Conservation (phyloP, 2,329 filamentous ascomycete species). For the Trichoderma sp. region DNA sequence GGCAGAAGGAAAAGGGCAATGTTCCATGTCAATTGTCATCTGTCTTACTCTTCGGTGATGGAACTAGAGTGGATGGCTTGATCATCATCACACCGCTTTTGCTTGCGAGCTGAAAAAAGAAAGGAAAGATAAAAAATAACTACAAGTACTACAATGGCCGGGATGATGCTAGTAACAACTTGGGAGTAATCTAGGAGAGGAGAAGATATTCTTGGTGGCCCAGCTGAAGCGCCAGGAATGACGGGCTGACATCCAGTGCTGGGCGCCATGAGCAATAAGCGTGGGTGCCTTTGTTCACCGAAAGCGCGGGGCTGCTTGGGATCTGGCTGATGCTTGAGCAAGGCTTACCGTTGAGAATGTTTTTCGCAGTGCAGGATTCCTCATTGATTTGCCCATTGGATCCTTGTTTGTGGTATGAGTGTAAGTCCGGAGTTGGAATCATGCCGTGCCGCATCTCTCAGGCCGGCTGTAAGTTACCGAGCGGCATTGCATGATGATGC, state of each 20-base stretch:
- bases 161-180: conserved; percentile 1
- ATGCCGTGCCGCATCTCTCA: conserved; percentile 6
- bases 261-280: neutral
- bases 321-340: neutral
- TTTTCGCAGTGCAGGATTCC: neutral
- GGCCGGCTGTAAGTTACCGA: conserved; percentile 1
- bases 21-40: neutral
- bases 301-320: neutral
- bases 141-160: neutral
- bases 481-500: neutral
- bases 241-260: neutral
- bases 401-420: neutral
- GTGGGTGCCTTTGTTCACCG: neutral
- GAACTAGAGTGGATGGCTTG: neutral
- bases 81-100: conserved; percentile 17
- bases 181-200: neutral
- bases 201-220: neutral
- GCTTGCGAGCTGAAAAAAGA: conserved; percentile 5
- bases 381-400: neutral
- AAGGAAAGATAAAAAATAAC: neutral
- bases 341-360: neutral
- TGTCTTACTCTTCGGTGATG: neutral
- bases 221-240: conserved; percentile 10
- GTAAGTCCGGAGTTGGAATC: neutral
- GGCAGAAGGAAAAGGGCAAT: neutral